phyloP scores from a whole-genome alignment of 768 basidiomycete species.

The Suillus discolor region DNA sequence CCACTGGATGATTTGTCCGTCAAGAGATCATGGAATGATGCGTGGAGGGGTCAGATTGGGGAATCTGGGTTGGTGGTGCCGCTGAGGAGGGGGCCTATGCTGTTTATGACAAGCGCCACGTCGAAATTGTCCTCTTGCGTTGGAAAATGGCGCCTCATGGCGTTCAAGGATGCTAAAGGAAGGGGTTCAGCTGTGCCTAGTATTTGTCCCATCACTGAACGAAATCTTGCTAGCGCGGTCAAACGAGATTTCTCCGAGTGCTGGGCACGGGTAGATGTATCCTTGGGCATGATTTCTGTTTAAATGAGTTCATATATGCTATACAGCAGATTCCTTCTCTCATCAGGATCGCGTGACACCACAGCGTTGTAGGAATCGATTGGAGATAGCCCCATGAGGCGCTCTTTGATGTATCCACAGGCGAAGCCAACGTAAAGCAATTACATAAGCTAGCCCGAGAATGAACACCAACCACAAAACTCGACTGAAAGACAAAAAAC shows the following conservation, averaged over 20 bases:
- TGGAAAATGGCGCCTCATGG: background rate
- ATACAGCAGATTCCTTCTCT: background rate
- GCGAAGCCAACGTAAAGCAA: too few relatives aligned
- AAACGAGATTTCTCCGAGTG: background rate
- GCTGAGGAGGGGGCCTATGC: conserved; percentile 12
- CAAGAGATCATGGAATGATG: conserved; percentile 32
- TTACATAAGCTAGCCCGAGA: conserved; percentile 27
- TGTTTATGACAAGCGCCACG: background rate
- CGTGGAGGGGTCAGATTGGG: conserved; percentile 23
- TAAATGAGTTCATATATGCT: background rate
- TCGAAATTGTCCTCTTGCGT: background rate
- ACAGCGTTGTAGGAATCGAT: background rate
- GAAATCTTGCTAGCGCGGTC: background rate
- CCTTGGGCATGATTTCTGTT: background rate
- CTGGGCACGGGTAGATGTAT: background rate
- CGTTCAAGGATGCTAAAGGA: too few relatives aligned
- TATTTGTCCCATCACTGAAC: conserved; percentile 4
- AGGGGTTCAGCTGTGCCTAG: too few relatives aligned
- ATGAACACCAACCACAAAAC: conserved; percentile 29
- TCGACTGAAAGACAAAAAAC: conserved; percentile 27
- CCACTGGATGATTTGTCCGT: conserved; percentile 13
- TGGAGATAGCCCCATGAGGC: background rate
- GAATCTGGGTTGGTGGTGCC: too few relatives aligned
- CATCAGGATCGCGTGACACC: background rate
- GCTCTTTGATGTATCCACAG: conserved; percentile 5